Evolutionary conservation across 257 asterid genomes (phyloP).

Genomic region (Rubia yunnanensis): DNA sequence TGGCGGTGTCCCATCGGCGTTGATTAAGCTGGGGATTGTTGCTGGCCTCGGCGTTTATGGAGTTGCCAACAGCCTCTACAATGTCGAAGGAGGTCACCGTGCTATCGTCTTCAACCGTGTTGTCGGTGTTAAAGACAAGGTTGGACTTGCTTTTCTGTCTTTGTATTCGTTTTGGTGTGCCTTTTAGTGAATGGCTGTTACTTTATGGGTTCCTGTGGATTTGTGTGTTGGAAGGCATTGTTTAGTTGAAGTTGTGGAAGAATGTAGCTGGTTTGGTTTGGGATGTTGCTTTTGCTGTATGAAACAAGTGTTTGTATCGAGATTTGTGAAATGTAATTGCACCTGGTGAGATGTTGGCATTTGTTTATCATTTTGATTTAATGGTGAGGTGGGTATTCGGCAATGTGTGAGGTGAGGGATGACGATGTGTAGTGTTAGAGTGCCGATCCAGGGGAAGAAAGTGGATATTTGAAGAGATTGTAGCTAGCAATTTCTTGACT

Average conservation of each 20-base stretch:
- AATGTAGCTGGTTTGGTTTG: too few species aligned
- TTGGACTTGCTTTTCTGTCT: constrained; percentile 9
- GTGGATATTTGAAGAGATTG: neutral
- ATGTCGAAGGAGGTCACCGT: constrained; percentile 90
- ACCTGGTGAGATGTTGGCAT: neutral
- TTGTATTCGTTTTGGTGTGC: neutral
- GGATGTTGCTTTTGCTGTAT: neutral
- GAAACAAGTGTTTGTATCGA: too few species aligned
- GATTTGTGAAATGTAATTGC: neutral
- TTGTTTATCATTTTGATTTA: too few species aligned
- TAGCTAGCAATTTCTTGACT: neutral
- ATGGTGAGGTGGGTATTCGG: too few species aligned
- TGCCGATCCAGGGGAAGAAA: too few species aligned
- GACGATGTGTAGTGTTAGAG: neutral
- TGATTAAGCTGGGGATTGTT: constrained; percentile 47
- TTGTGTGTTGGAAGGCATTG: neutral
- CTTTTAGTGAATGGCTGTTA: neutral
- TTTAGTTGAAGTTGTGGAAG: neutral
- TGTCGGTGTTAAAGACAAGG: constrained; percentile 70
- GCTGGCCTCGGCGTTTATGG: constrained; percentile 71
- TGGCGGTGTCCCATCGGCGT: constrained; percentile 58
- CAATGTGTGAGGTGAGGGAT: too few species aligned
- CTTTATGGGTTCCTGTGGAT: too few species aligned
- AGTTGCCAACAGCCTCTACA: constrained; percentile 70
- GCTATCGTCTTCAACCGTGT: constrained; percentile 86